Percentiles rank a stretch among this genome's conserved stretches.
Evolutionary conservation across 2,329 filamentous ascomycete species (phyloP).

Genomic region (Talaromyces funiculosus): DNA sequence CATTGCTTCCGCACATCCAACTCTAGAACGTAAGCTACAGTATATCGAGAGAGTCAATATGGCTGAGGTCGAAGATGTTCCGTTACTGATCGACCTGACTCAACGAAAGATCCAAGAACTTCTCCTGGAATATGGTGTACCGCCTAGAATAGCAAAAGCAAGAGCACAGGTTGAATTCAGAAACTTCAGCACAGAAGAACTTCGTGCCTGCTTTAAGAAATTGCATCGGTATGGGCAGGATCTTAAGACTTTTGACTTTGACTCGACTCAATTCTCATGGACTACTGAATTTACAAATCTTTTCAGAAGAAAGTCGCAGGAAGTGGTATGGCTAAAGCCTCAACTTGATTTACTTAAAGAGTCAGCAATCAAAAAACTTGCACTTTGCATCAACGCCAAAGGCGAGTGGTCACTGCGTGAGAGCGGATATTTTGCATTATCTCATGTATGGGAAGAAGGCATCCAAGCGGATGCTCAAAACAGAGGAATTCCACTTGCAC

Average conservation of each 20-base stretch:
- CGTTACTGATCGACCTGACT: neutral
- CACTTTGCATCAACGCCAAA: neutral
- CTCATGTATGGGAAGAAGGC: neutral
- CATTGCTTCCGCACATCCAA: no score
- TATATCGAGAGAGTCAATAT: neutral
- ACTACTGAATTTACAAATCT: neutral
- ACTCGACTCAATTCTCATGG: neutral
- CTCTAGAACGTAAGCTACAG: neutral
- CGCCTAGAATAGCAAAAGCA: neutral
- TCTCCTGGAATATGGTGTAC: neutral
- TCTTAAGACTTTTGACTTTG: neutral
- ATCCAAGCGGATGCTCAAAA: constrained; percentile 2
- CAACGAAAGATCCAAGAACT: neutral
- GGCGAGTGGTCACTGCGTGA: neutral
- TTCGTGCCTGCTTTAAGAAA: neutral
- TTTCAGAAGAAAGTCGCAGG: neutral
- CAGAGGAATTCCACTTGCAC: neutral
- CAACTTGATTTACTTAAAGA: neutral
- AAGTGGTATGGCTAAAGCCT: neutral
- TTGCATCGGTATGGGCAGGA: neutral
- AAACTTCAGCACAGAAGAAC: neutral
- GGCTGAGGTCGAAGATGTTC: neutral
- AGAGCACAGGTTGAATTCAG: neutral
- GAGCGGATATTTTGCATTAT: neutral
- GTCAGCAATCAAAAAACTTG: neutral